phyloP scores from a whole-genome alignment of 2,329 filamentous ascomycete species.

The Juglanconis oblonga region DNA sequence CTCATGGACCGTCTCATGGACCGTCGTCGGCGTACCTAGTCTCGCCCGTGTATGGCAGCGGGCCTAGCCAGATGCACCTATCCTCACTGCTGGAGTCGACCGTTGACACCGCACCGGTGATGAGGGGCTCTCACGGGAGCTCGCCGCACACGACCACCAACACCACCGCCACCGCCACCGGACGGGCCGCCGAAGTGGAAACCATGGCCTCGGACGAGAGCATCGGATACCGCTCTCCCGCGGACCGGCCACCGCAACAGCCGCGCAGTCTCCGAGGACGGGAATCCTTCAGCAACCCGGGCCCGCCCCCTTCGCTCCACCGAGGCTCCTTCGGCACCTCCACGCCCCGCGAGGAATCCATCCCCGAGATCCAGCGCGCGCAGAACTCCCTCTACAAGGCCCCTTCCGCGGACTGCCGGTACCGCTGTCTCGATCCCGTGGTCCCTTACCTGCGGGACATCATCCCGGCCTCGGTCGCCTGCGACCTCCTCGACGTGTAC shows the following conservation, averaged over 20 bases:
- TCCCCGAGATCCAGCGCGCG: constrained; percentile 16
- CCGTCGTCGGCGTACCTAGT: constrained; percentile 7
- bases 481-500: constrained; percentile 46
- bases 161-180: not conserved
- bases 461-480: constrained; percentile 39
- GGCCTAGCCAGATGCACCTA: constrained; percentile 18
- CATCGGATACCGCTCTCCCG: constrained; percentile 27
- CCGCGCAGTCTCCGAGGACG: not conserved
- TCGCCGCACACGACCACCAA: constrained; percentile 7
- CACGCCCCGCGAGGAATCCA: constrained; percentile 19
- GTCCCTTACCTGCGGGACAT: constrained; percentile 37
- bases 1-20: not conserved
- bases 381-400: constrained; percentile 25
- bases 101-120: not conserved
- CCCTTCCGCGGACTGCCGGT: constrained; percentile 32
- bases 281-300: constrained; percentile 9
- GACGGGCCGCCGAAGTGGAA: constrained; percentile 16
- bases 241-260: constrained; percentile 12
- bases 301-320: not conserved
- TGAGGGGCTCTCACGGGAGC: constrained; percentile 7
- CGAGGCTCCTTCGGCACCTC: constrained; percentile 22
- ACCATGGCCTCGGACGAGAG: constrained; percentile 27
- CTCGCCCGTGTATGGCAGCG: constrained; percentile 10
- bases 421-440: constrained; percentile 39
- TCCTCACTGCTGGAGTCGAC: constrained; percentile 20